A percentile compares a stretch with the other conserved stretches of the same genome.
Evolutionary conservation across 768 basidiomycete genomes (phyloP).

Genomic region (Suillus subaureus): DNA sequence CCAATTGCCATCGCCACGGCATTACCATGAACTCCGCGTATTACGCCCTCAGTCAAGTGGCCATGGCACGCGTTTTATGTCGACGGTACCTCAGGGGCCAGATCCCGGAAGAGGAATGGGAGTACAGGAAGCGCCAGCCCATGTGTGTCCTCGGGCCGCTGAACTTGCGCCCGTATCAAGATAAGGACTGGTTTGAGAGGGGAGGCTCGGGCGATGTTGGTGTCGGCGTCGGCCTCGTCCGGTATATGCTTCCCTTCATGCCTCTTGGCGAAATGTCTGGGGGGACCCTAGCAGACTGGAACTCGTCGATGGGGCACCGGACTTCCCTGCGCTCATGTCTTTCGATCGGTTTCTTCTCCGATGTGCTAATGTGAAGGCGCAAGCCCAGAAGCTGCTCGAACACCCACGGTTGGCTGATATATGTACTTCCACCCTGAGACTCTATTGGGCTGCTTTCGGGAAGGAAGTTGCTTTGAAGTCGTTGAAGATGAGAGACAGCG

Average conservation of each 20-base stretch:
- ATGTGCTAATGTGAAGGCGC: constrained; percentile 37
- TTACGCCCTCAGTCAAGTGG: constrained; percentile 52
- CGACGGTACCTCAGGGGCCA: constrained; percentile 45
- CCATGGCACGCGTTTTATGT: constrained; percentile 49
- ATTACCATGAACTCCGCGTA: constrained; percentile 54
- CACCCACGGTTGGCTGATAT: constrained; percentile 51
- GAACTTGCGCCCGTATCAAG: constrained; percentile 51
- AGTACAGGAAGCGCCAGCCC: constrained; percentile 48
- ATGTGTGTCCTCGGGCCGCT: constrained; percentile 52
- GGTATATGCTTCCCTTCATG: constrained; percentile 47
- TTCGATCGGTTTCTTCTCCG: constrained; percentile 48
- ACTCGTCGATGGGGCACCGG: constrained; percentile 42
- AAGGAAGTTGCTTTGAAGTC: constrained; percentile 27
- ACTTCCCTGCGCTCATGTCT: constrained; percentile 43
- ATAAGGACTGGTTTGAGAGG: constrained; percentile 43
- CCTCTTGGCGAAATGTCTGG: constrained; percentile 33
- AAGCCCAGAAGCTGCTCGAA: constrained; percentile 34
- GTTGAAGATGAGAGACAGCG: constrained; percentile 13
- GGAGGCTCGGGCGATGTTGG: constrained; percentile 47
- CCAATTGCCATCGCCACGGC: constrained; percentile 40
- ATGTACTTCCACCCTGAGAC: constrained; percentile 12
- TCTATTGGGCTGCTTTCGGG: constrained; percentile 25
- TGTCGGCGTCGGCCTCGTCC: constrained; percentile 46
- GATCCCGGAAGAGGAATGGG: constrained; percentile 54
- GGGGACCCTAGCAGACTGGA: constrained; percentile 23